These are phyloP conservation scores for Clonostachys sp. DNA, from an alignment of 2,329 filamentous ascomycete genomes.

Conservation along the genomic window DNA sequence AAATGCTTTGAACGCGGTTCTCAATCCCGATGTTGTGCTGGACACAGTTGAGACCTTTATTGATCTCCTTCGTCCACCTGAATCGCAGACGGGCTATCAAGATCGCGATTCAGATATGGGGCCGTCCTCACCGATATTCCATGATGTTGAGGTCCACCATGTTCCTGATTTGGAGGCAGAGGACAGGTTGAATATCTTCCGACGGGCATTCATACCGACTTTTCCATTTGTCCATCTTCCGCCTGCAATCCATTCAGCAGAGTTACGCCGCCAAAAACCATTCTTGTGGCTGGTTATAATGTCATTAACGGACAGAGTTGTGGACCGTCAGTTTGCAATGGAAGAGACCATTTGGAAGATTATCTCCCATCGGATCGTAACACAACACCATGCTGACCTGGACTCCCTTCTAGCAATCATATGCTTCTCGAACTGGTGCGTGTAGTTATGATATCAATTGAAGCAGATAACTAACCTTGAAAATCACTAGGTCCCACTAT, in stretches of 20 bases:
- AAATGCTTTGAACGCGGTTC: no score
- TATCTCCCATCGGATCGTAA: constrained; percentile 13
- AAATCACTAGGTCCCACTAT: constrained; percentile 7
- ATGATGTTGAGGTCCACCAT: constrained; percentile 3
- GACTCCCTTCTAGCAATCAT: constrained; percentile 20
- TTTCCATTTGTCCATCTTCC: constrained; percentile 20
- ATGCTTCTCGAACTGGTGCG: constrained; percentile 18
- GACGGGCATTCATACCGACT: constrained; percentile 4
- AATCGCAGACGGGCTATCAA: no score
- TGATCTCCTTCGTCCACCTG: no score
- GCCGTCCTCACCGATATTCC: neutral
- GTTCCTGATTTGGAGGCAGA: constrained; percentile 4
- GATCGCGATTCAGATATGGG: no score
- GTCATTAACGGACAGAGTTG: constrained; percentile 14
- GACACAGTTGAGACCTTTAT: no score
- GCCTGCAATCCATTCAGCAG: constrained; percentile 5
- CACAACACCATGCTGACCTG: constrained; percentile 13
- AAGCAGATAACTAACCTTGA: constrained; percentile 5
- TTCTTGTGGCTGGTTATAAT: constrained; percentile 32
- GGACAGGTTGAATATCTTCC: constrained; percentile 6
- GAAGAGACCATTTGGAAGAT: constrained; percentile 14
- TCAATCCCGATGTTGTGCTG: no score
- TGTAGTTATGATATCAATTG: neutral
- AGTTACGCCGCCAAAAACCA: constrained; percentile 21
- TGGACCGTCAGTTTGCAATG: constrained; percentile 13